These are phyloP conservation scores for Phlyctochytrium arcticum DNA, from an alignment of 192 early-diverging fungal genomes.

Conservation along the genomic window DNA sequence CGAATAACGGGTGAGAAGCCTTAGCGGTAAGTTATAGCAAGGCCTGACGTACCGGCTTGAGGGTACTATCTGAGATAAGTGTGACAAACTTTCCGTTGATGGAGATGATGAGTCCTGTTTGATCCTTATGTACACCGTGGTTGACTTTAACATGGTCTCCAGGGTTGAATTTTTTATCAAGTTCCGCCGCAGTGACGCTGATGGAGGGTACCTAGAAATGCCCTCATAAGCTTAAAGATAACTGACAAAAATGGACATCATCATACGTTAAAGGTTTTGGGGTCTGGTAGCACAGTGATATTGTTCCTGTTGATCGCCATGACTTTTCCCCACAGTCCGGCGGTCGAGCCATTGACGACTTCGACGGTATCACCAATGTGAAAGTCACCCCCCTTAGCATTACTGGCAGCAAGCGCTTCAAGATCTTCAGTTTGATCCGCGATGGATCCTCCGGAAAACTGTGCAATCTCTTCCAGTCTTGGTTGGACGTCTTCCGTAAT, in stretches of 20 bases:
- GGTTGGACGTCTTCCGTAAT: slow-evolving; percentile 71
- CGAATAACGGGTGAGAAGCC: no score
- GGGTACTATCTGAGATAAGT: slow-evolving; percentile 19
- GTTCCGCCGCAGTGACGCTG: slow-evolving; percentile 44
- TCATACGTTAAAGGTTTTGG: not conserved
- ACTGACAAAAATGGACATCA: not conserved
- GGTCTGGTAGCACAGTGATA: slow-evolving; percentile 64
- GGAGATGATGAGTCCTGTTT: slow-evolving; percentile 84
- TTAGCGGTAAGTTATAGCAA: no score
- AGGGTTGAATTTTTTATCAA: slow-evolving; percentile 83
- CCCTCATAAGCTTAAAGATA: not conserved
- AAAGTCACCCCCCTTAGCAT: slow-evolving; percentile 33
- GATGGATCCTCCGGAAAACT: slow-evolving; percentile 72
- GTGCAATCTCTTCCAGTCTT: slow-evolving; percentile 86
- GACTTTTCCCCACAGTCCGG: slow-evolving; percentile 72
- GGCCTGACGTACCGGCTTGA: slow-evolving; percentile 20
- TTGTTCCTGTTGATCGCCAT: slow-evolving; percentile 66
- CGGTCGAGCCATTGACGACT: slow-evolving; percentile 79
- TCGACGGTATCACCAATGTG: slow-evolving; percentile 81
- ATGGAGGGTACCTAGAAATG: slow-evolving; percentile 11
- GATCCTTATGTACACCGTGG: slow-evolving; percentile 75
- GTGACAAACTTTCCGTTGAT: slow-evolving; percentile 73
- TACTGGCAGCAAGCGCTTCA: slow-evolving; percentile 13
- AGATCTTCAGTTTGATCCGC: slow-evolving; percentile 48
- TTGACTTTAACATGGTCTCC: slow-evolving; percentile 96